Evolutionary conservation across 164 flowering plant genomes (phyloP).

Genomic region (Dillenia suffruticosa): DNA sequence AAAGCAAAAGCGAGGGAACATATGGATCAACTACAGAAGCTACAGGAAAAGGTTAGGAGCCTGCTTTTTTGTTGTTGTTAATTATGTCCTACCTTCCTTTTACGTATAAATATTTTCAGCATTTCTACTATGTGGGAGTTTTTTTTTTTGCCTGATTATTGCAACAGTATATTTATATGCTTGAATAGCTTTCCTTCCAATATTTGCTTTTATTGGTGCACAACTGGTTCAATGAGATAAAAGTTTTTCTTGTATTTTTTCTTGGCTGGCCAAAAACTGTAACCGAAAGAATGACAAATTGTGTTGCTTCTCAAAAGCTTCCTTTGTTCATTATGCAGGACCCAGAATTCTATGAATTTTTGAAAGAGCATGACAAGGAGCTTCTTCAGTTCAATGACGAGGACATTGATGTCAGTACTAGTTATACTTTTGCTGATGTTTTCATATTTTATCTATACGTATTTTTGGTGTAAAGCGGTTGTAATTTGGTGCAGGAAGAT

Average conservation of each 20-base stretch:
- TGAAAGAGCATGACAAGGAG: constrained; percentile 80
- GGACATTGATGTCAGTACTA: constrained; percentile 49
- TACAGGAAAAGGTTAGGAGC: constrained; percentile 45
- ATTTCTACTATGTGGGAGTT: neutral
- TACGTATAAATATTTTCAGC: too few species aligned
- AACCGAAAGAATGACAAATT: too few species aligned
- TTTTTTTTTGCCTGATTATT: neutral
- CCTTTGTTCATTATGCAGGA: constrained; percentile 42
- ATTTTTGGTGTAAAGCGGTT: neutral
- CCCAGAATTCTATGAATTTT: constrained; percentile 76
- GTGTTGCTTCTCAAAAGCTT: neutral
- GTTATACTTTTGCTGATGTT: neutral
- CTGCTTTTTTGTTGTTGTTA: neutral
- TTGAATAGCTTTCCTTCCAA: neutral
- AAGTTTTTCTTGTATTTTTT: neutral
- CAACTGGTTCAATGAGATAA: neutral
- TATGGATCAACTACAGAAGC: constrained; percentile 46
- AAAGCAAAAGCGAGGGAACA: constrained; percentile 41
- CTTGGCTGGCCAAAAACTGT: too few species aligned
- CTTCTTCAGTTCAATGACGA: constrained; percentile 75
- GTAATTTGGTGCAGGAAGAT: constrained; percentile 33
- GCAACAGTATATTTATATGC: neutral
- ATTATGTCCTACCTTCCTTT: neutral
- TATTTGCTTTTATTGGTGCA: neutral
- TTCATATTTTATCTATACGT: neutral